Percentiles rank a stretch among this genome's conserved stretches.
Evolutionary conservation across 129 eudicot genomes (phyloP).

Genomic region (Saussurea involucrata): DNA sequence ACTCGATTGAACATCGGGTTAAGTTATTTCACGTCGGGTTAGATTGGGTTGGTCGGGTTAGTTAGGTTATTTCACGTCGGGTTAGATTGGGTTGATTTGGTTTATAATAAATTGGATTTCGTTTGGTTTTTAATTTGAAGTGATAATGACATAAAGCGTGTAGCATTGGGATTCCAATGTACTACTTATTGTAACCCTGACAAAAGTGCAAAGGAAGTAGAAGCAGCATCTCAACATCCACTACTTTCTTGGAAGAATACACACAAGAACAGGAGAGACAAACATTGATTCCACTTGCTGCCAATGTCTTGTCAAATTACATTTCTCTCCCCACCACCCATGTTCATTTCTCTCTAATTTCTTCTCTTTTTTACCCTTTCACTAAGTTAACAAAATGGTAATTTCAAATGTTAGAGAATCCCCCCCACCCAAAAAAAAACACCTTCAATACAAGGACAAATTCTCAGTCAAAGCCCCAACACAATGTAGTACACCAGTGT

Average conservation of each 20-base stretch:
- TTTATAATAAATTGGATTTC: background rate
- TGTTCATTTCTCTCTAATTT: slow-evolving; percentile 2
- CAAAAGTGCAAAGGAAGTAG: slow-evolving; percentile 24
- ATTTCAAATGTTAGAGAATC: slow-evolving; percentile 37
- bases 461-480: slow-evolving; percentile 59
- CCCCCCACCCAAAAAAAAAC: slow-evolving; percentile 7
- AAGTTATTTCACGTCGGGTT: too few relatives aligned
- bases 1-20: too few relatives aligned
- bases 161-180: slow-evolving; percentile 32
- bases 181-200: slow-evolving; percentile 5
- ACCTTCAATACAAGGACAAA: background rate
- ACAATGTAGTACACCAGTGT: slow-evolving; percentile 83
- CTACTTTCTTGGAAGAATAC: slow-evolving; percentile 13
- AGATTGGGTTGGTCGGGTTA: too few relatives aligned
- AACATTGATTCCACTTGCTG: slow-evolving; percentile 24
- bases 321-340: slow-evolving; percentile 5
- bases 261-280: slow-evolving; percentile 22
- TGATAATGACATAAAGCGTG: background rate
- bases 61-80: too few relatives aligned
- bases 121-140: background rate
- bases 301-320: slow-evolving; percentile 28
- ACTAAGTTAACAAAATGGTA: slow-evolving; percentile 30
- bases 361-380: slow-evolving; percentile 7
- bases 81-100: too few relatives aligned
- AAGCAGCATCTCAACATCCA: slow-evolving; percentile 17